A percentile compares a stretch with the other conserved stretches of the same genome.
Conservation (phyloP, 306 rosid species). For the Vigna mungo region DNA sequence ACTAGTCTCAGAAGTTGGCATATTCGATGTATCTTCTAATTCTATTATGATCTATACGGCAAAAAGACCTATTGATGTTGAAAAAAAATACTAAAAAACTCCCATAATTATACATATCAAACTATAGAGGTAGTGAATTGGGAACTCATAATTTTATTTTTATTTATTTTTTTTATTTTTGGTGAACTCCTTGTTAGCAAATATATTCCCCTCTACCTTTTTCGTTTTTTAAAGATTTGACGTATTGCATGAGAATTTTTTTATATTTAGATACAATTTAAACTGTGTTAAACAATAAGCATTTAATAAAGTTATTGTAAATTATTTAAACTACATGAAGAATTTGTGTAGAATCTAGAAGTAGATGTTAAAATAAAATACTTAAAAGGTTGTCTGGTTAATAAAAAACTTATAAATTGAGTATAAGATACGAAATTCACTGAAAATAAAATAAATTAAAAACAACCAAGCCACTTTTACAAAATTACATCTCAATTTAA, state of each 20-base stretch:
- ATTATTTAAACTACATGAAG: not conserved
- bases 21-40: not conserved
- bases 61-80: not conserved
- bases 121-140: not conserved
- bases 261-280: not conserved
- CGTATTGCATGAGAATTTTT: not conserved
- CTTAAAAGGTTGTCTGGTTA: not conserved
- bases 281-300: not conserved
- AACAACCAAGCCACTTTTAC: not conserved
- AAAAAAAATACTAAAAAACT: not conserved
- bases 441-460: not conserved
- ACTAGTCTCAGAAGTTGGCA: not conserved
- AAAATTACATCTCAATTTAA: not conserved
- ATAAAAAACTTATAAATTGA: not conserved
- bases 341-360: not conserved
- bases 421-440: not conserved
- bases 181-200: not conserved
- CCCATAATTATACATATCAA: not conserved
- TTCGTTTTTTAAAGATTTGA: not conserved
- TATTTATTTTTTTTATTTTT: not conserved
- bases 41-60: not conserved
- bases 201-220: not conserved
- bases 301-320: not conserved
- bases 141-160: not conserved
- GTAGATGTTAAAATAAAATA: not conserved